These are phyloP conservation scores for Plasmodium berghei DNA, from an alignment of 169 alveolate genomes.

Conservation along the genomic window DNA sequence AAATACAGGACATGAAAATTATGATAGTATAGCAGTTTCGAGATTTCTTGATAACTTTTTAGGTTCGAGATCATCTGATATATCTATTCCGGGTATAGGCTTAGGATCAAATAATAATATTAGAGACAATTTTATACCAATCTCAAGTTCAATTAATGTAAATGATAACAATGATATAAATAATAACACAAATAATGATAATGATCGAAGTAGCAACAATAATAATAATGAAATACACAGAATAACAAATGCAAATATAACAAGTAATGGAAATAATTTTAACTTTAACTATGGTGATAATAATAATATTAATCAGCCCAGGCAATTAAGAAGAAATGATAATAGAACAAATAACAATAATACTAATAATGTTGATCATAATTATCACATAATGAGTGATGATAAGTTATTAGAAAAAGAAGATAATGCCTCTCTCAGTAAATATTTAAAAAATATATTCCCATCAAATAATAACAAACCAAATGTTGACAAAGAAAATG, in stretches of 20 bases:
- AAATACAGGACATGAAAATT: constrained; percentile 69
- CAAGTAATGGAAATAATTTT: constrained; percentile 10
- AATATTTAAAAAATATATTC: constrained; percentile 72
- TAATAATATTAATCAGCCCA: constrained; percentile 17
- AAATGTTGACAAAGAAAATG: constrained; percentile 14
- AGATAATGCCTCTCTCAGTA: constrained; percentile 61
- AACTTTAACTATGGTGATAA: neutral
- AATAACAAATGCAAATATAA: neutral
- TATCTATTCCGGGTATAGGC: constrained; percentile 10
- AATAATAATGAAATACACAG: neutral
- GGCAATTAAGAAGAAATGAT: constrained; percentile 19
- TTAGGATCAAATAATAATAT: constrained; percentile 9
- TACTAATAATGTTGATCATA: constrained; percentile 27
- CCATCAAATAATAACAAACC: constrained; percentile 19
- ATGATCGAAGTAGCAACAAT: neutral
- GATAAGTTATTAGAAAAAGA: constrained; percentile 71
- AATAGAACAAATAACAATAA: constrained; percentile 26
- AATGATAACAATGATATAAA: neutral
- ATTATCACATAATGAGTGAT: constrained; percentile 42
- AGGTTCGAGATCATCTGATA: constrained; percentile 33
- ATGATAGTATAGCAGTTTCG: constrained; percentile 58
- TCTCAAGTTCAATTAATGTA: neutral
- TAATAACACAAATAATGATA: constrained; percentile 5
- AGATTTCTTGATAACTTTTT: constrained; percentile 61
- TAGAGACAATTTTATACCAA: neutral